Conservation (phyloP, 306 rosid species). For the Citrullus mucosospermus region DNA sequence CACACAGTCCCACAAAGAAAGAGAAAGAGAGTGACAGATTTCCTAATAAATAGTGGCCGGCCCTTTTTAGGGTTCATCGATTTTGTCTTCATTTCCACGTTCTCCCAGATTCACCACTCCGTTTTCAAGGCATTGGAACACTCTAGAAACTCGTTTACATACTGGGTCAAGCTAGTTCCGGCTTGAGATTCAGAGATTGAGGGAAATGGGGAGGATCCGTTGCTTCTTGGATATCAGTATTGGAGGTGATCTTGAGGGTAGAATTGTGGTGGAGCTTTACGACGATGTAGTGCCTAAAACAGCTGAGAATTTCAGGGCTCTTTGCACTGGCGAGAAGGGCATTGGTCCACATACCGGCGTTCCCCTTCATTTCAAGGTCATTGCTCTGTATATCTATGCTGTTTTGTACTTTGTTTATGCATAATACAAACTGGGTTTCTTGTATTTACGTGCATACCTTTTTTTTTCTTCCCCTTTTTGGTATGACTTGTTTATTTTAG, state of each 20-base stretch:
- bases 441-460: neutral
- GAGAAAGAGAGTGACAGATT: neutral
- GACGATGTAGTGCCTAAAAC: slow-evolving; percentile 69
- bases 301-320: slow-evolving; percentile 74
- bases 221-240: slow-evolving; percentile 72
- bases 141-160: neutral
- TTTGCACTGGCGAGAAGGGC: slow-evolving; percentile 89
- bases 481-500: neutral
- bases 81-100: neutral
- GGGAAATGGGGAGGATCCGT: slow-evolving; percentile 38
- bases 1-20: neutral
- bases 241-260: slow-evolving; percentile 80
- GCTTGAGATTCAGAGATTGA: neutral
- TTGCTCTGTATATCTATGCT: neutral
- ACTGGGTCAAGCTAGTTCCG: neutral
- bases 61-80: neutral
- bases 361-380: slow-evolving; percentile 82
- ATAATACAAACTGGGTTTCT: neutral
- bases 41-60: neutral
- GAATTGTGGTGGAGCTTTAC: slow-evolving; percentile 66
- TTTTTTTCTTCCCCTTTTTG: neutral
- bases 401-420: neutral
- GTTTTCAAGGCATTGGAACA: neutral
- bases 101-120: neutral
- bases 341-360: slow-evolving; percentile 62